phyloP scores from a whole-genome alignment of 495 filamentous ascomycete genomes.

The Xylaria acuta region DNA sequence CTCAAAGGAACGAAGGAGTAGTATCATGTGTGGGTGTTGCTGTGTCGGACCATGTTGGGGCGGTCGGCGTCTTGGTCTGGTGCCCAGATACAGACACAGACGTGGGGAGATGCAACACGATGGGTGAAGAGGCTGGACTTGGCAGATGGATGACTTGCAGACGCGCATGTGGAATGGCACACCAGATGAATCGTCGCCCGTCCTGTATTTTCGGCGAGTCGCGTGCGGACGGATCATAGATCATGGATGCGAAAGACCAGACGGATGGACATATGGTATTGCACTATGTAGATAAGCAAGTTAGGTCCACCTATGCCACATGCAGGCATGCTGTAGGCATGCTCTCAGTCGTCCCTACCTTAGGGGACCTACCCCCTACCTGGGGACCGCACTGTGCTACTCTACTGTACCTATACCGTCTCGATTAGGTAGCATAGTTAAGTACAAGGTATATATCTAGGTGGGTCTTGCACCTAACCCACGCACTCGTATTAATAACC shows the following conservation, averaged over 20 bases:
- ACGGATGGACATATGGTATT: not conserved
- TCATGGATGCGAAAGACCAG: not conserved
- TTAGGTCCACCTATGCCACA: not conserved
- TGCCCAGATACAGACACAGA: not conserved
- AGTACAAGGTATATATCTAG: too few relatives aligned
- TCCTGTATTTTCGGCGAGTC: not conserved
- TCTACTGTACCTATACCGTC: too few relatives aligned
- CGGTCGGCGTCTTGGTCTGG: not conserved
- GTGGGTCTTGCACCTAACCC: too few relatives aligned
- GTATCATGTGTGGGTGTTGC: not conserved
- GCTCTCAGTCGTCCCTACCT: not conserved
- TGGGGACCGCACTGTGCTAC: not conserved
- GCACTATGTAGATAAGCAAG: not conserved
- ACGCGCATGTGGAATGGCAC: conserved; percentile 9
- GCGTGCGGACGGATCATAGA: not conserved
- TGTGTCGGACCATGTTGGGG: conserved; percentile 17
- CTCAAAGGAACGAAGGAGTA: not conserved
- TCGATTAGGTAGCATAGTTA: too few relatives aligned
- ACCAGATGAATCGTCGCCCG: conserved; percentile 4
- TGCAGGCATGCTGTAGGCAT: too few relatives aligned
- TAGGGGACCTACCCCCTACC: not conserved
- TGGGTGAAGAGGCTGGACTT: not conserved
- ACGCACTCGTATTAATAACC: not conserved
- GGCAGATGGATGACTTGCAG: not conserved
- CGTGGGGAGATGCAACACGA: not conserved